phyloP scores from a whole-genome alignment of 164 flowering plant genomes.

The Taxillus chinensis region DNA sequence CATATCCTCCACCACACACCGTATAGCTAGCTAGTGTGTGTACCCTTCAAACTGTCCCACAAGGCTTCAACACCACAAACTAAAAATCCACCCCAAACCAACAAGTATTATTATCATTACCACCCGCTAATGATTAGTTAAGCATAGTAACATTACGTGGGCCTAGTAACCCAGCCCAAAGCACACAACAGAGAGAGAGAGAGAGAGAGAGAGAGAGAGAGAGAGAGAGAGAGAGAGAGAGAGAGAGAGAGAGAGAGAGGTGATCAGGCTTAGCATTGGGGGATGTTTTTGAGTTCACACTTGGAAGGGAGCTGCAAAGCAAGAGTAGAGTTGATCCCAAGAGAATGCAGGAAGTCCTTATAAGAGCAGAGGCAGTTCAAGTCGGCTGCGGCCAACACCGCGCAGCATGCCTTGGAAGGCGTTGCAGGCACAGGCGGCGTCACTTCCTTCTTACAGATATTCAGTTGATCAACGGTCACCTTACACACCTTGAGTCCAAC shows the following conservation, averaged over 20 bases:
- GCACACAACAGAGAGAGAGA: background rate
- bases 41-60: no score
- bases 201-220: background rate
- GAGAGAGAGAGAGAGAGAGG: constrained; percentile 6
- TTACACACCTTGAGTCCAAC: constrained; percentile 13
- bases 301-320: constrained; percentile 22
- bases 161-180: no score
- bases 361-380: constrained; percentile 21
- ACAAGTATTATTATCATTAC: no score
- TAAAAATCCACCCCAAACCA: no score
- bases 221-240: constrained; percentile 6
- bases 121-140: no score
- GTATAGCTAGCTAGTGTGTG: no score
- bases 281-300: constrained; percentile 12
- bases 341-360: constrained; percentile 17
- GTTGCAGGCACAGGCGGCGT: constrained; percentile 15
- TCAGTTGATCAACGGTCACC: constrained; percentile 11
- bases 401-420: constrained; percentile 20
- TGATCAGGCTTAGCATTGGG: background rate
- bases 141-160: no score
- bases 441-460: constrained; percentile 21
- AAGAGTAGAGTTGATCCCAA: constrained; percentile 28
- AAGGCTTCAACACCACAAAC: no score
- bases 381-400: constrained; percentile 17
- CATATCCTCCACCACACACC: no score